These are phyloP conservation scores for Leucogyrophana mollusca DNA, from an alignment of 768 basidiomycete species.

Conservation along the genomic window DNA sequence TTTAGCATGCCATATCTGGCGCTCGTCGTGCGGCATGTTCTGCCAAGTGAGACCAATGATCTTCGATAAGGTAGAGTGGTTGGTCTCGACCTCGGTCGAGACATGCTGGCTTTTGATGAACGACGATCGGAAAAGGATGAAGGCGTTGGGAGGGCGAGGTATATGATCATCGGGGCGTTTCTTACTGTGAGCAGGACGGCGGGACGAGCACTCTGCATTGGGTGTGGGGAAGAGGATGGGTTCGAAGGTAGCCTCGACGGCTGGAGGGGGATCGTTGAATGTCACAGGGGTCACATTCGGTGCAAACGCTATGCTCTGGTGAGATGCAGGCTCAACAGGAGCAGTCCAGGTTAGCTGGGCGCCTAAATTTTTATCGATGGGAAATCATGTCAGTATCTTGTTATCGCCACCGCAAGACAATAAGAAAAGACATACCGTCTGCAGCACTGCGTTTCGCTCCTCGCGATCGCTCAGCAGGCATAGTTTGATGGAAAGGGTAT, in stretches of 20 bases:
- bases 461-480: constrained; percentile 50
- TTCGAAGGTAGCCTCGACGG: constrained; percentile 37
- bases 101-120: constrained; percentile 81
- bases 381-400: constrained; percentile 11
- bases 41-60: constrained; percentile 86
- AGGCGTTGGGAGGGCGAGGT: constrained; percentile 82
- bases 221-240: constrained; percentile 60
- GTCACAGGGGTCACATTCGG: constrained; percentile 58
- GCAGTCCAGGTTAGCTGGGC: constrained; percentile 47
- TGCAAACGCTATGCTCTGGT: constrained; percentile 51
- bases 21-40: constrained; percentile 71
- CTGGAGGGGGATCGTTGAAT: constrained; percentile 47
- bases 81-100: constrained; percentile 74
- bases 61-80: constrained; percentile 81
- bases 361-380: constrained; percentile 22
- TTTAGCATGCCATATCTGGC: constrained; percentile 74
- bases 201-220: constrained; percentile 30
- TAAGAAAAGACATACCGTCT: constrained; percentile 32
- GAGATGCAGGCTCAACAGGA: constrained; percentile 38
- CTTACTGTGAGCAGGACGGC: constrained; percentile 56
- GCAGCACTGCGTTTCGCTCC: constrained; percentile 31
- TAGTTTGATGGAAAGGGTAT: constrained; percentile 26
- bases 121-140: constrained; percentile 82
- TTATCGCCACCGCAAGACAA: neutral
- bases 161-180: constrained; percentile 76